Conservation (phyloP, 1,284 basidiomycete genomes). For the Ustilago hordei region DNA sequence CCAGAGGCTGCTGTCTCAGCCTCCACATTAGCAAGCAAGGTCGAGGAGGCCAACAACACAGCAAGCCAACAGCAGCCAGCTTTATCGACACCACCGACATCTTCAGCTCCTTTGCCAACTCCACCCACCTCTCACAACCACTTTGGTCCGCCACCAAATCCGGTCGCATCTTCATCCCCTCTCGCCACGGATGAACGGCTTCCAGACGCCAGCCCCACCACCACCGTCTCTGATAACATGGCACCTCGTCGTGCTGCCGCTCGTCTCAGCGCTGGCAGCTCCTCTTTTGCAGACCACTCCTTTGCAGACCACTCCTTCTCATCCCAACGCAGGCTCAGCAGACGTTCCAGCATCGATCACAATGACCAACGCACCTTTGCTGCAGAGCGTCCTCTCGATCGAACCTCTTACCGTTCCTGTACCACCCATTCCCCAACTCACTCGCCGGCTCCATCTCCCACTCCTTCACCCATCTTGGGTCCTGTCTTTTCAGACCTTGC, state of each 20-base stretch:
- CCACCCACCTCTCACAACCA: constrained; percentile 60
- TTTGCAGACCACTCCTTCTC: constrained; percentile 34
- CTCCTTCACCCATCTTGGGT: constrained; percentile 64
- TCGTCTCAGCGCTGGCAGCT: constrained; percentile 42
- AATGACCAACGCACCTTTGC: constrained; percentile 43
- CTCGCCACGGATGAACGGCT: constrained; percentile 26
- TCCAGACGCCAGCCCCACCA: constrained; percentile 41
- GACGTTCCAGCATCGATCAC: constrained; percentile 51
- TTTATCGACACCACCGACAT: constrained; percentile 29
- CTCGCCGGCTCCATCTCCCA: constrained; percentile 51
- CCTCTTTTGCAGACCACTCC: constrained; percentile 31
- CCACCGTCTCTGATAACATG: constrained; percentile 49
- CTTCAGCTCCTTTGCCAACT: constrained; percentile 39
- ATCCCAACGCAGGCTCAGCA: constrained; percentile 33
- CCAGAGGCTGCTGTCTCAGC: constrained; percentile 8
- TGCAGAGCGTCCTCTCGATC: constrained; percentile 31
- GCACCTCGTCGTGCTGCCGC: constrained; percentile 38
- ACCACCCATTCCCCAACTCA: constrained; percentile 32
- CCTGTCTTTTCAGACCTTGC: constrained; percentile 24
- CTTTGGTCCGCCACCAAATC: constrained; percentile 39
- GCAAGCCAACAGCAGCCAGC: constrained; percentile 10
- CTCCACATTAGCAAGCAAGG: neutral
- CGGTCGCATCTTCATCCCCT: constrained; percentile 37
- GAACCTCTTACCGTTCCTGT: constrained; percentile 38
- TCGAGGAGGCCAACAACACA: constrained; percentile 2